Evolutionary conservation across 2,329 filamentous ascomycete genomes (phyloP).

Genomic region (Phialophora tarda): DNA sequence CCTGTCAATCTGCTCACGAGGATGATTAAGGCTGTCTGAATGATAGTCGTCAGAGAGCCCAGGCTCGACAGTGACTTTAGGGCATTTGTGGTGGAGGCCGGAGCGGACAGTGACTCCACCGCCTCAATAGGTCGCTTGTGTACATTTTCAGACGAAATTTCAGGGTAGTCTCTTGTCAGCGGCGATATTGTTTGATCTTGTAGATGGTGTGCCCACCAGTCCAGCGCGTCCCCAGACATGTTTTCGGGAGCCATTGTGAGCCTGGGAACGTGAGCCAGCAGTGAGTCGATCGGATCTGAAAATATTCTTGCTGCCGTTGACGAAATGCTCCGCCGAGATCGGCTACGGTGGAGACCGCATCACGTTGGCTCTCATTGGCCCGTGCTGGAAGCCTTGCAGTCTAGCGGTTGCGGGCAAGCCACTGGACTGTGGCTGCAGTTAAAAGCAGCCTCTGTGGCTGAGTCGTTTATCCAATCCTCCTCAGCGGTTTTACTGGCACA

Average conservation of each 20-base stretch:
- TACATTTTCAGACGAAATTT: constrained; percentile 43
- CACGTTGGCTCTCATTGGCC: neutral
- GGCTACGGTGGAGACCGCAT: neutral
- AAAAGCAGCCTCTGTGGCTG: neutral
- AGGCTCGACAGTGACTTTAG: constrained; percentile 48
- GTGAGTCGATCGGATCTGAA: constrained; percentile 10
- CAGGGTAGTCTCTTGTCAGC: constrained; percentile 53
- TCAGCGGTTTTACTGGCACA: no score
- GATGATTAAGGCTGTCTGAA: constrained; percentile 53
- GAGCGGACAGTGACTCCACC: constrained; percentile 49
- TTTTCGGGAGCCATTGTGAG: constrained; percentile 27
- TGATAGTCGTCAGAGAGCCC: constrained; percentile 48
- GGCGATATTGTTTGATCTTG: constrained; percentile 52
- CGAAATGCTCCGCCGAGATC: constrained; percentile 14
- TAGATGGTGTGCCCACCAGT: constrained; percentile 50
- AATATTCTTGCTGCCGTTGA: constrained; percentile 9
- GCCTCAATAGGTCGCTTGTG: constrained; percentile 49
- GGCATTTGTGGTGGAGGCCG: constrained; percentile 46
- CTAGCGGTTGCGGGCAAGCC: neutral
- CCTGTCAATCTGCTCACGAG: constrained; percentile 55
- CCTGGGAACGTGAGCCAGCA: neutral
- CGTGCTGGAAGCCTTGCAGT: neutral
- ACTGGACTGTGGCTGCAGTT: neutral
- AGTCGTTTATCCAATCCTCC: neutral
- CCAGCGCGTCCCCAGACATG: constrained; percentile 41